Evolutionary conservation across 352 stramenopile species (phyloP).

Genomic region (Blastocystis sp.): DNA sequence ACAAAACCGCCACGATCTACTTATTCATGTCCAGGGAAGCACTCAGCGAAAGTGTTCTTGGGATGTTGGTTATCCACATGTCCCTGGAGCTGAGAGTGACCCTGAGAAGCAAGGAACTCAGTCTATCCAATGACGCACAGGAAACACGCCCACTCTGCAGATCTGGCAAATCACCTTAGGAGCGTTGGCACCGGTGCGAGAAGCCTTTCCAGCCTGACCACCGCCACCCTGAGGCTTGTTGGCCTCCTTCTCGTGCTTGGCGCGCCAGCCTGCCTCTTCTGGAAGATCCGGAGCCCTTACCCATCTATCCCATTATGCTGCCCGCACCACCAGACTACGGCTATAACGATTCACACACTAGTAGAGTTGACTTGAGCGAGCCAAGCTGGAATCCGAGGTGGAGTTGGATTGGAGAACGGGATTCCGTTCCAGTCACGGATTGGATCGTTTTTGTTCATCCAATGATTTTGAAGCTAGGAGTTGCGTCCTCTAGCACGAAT

Average conservation of each 20-base stretch:
- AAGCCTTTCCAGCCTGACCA: constrained; percentile 64
- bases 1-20: background rate
- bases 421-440: background rate
- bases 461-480: background rate
- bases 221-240: constrained; percentile 50
- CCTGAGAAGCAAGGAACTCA: constrained; percentile 47
- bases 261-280: constrained; percentile 66
- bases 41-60: constrained; percentile 51
- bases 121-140: constrained; percentile 7
- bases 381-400: background rate
- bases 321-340: background rate
- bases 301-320: constrained; percentile 35
- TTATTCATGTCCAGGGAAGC: constrained; percentile 57
- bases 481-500: background rate
- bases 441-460: background rate
- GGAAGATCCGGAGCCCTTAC: constrained; percentile 65
- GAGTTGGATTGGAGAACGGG: background rate
- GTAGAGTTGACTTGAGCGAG: background rate
- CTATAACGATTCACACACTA: background rate
- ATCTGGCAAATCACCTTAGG: constrained; percentile 63
- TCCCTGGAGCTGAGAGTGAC: constrained; percentile 36
- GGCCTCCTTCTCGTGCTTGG: constrained; percentile 48
- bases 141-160: constrained; percentile 1
- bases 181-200: constrained; percentile 38
- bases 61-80: constrained; percentile 60